These are phyloP conservation scores for Cudoniella acicularis DNA, from an alignment of 495 filamentous ascomycete species.

Conservation along the genomic window DNA sequence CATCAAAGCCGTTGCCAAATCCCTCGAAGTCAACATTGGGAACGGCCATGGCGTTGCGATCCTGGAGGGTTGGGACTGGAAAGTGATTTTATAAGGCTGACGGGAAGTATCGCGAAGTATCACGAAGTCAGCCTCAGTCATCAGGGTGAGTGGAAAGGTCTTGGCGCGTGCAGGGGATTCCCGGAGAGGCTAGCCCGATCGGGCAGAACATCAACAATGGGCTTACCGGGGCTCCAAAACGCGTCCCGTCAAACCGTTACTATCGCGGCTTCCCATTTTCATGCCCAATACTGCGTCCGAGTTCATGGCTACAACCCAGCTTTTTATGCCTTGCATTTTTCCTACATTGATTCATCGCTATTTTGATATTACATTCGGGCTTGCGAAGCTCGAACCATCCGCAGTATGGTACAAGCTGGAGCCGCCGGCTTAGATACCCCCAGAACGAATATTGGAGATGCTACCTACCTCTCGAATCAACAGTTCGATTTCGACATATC, in stretches of 20 bases:
- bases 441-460: slow-evolving; percentile 73
- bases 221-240: not conserved
- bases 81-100: slow-evolving; percentile 8
- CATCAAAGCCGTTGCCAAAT: slow-evolving; percentile 48
- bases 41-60: slow-evolving; percentile 24
- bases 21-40: slow-evolving; percentile 41
- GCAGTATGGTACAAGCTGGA: slow-evolving; percentile 42
- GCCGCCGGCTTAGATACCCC: slow-evolving; percentile 69
- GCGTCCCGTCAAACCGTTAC: slow-evolving; percentile 17
- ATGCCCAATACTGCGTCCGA: slow-evolving; percentile 21
- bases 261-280: slow-evolving; percentile 1
- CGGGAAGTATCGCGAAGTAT: no score
- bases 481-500: slow-evolving; percentile 70
- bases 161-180: no score
- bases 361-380: slow-evolving; percentile 15
- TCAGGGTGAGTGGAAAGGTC: not conserved
- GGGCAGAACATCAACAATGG: not conserved
- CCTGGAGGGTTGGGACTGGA: not conserved
- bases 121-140: no score
- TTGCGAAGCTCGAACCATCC: not conserved
- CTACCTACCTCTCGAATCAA: slow-evolving; percentile 65
- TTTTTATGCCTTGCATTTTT: slow-evolving; percentile 16
- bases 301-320: slow-evolving; percentile 20
- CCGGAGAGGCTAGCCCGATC: not conserved
- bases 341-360: slow-evolving; percentile 15